phyloP scores from a whole-genome alignment of 352 stramenopile species.

The Phytophthora citricola region DNA sequence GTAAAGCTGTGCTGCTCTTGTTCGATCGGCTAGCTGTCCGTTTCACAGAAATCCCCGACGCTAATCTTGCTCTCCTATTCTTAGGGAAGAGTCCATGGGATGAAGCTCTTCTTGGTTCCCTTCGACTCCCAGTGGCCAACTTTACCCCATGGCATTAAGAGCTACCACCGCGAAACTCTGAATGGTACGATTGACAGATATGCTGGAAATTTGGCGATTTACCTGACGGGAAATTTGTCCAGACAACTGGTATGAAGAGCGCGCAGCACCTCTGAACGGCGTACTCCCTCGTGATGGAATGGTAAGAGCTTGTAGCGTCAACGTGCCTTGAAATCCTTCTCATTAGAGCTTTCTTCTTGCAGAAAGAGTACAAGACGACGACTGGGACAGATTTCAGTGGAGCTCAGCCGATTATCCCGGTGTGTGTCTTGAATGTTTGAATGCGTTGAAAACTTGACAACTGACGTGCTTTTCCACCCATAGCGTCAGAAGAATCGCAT shows the following conservation, averaged over 20 bases:
- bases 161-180: conserved; percentile 78
- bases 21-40: conserved; percentile 19
- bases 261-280: conserved; percentile 60
- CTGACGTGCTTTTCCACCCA: conserved; percentile 1
- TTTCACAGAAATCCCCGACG: conserved; percentile 21
- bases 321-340: not conserved
- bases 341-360: not conserved
- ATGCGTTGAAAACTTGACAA: not conserved
- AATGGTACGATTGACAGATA: conserved; percentile 49
- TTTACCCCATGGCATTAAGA: conserved; percentile 69
- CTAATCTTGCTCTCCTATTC: conserved; percentile 38
- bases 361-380: conserved; percentile 79
- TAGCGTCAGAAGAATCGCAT: conserved; percentile 58
- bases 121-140: conserved; percentile 6
- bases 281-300: conserved; percentile 67
- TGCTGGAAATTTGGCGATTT: not conserved
- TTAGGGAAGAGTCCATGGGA: conserved; percentile 20
- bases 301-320: conserved; percentile 34
- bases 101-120: conserved; percentile 3
- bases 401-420: conserved; percentile 35
- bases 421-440: conserved; percentile 19
- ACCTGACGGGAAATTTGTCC: not conserved
- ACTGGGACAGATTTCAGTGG: conserved; percentile 57
- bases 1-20: conserved; percentile 1
- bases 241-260: conserved; percentile 91